Conservation (phyloP, 805 yeast species). For the Ogataea paradorogensis region DNA sequence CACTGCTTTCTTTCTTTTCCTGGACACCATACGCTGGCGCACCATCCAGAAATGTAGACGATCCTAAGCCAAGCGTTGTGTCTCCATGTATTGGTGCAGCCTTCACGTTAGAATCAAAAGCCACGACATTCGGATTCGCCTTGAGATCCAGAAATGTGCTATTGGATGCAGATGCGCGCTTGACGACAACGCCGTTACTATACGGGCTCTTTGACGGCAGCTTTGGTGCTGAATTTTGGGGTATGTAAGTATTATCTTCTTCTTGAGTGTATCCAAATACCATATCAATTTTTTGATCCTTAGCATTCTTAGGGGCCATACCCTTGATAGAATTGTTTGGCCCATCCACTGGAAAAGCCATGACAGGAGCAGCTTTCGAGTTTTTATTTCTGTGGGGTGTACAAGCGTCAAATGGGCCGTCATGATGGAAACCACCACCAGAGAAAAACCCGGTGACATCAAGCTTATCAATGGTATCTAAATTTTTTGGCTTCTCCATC, state of each 20-base stretch:
- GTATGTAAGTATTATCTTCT: slow-evolving; percentile 40
- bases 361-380: slow-evolving; percentile 77
- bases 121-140: slow-evolving; percentile 50
- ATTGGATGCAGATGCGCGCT: slow-evolving; percentile 27
- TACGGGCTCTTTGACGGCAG: slow-evolving; percentile 25
- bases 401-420: slow-evolving; percentile 98
- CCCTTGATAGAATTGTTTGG: slow-evolving; percentile 86
- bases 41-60: slow-evolving; percentile 91
- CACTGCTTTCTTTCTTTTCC: slow-evolving; percentile 44
- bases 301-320: slow-evolving; percentile 49
- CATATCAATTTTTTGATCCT: slow-evolving; percentile 62
- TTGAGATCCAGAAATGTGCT: slow-evolving; percentile 37
- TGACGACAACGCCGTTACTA: slow-evolving; percentile 32
- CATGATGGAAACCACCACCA: slow-evolving; percentile 92
- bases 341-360: slow-evolving; percentile 94
- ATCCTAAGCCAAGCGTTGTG: slow-evolving; percentile 84
- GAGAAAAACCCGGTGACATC: slow-evolving; percentile 96
- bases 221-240: slow-evolving; percentile 13
- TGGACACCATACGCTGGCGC: slow-evolving; percentile 68
- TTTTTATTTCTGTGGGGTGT: slow-evolving; percentile 90
- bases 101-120: slow-evolving; percentile 68
- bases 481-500: slow-evolving; percentile 60
- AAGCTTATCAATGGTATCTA: slow-evolving; percentile 90
- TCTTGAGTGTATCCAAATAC: slow-evolving; percentile 71
- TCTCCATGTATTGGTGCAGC: slow-evolving; percentile 81